These are phyloP conservation scores for Rhododendron kiyosumense DNA, from an alignment of 148 eudicot genomes.

Conservation along the genomic window DNA sequence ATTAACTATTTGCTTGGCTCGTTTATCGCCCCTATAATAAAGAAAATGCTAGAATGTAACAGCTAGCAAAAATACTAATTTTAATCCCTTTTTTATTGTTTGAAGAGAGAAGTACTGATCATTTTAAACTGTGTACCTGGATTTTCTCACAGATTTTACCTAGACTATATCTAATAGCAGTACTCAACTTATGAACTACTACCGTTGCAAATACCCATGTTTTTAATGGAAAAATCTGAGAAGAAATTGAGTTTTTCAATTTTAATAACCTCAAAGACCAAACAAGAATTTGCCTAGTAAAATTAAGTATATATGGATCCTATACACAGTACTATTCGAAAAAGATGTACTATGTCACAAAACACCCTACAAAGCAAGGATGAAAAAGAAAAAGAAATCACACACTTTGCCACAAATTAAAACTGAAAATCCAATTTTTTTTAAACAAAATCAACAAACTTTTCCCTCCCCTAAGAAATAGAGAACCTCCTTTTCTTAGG, in stretches of 20 bases:
- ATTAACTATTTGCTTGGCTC: too few relatives aligned
- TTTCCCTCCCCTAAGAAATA: conserved; percentile 35
- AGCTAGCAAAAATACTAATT: too few relatives aligned
- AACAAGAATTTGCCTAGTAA: not conserved
- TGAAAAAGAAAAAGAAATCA: not conserved
- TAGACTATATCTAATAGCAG: too few relatives aligned
- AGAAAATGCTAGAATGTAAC: too few relatives aligned
- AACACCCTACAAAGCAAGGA: not conserved
- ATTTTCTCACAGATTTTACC: too few relatives aligned
- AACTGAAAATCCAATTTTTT: not conserved
- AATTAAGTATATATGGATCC: not conserved
- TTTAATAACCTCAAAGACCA: not conserved
- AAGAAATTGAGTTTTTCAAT: not conserved
- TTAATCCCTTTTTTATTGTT: too few relatives aligned
- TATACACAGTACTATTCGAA: not conserved
- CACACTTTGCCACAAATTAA: not conserved
- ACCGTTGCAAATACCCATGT: not conserved
- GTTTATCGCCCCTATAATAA: too few relatives aligned
- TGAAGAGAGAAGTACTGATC: too few relatives aligned
- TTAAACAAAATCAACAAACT: not conserved
- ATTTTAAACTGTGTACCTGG: too few relatives aligned
- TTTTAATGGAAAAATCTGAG: not conserved
- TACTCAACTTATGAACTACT: not conserved
- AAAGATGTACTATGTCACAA: not conserved
- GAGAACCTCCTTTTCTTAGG: conserved; percentile 93